Base-by-base conservation (phyloP, 2,329 filamentous ascomycete genomes). In the Aspergillus tubingensis region DNA sequence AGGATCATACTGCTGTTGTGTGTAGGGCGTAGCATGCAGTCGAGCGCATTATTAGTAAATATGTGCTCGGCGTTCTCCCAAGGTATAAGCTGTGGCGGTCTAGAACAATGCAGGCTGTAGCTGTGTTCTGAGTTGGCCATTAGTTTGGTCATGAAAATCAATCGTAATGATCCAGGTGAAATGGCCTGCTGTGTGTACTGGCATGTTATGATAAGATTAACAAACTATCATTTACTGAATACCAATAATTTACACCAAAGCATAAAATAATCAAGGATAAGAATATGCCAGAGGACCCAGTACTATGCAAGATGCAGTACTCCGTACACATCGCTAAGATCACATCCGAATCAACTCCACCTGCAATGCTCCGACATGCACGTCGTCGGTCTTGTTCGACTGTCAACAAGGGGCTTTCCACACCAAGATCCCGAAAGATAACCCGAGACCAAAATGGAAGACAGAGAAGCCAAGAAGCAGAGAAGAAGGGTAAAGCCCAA, bases 331-430 rank as follows among this genome's bases (percentile, higher is more conserved):
- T 47, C 57, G 57, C 57, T 59, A 55, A 55, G 53, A 55, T 47
- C 53, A 53, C 44, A 54, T 50, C 57, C 52, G 56, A 58, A 59
- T 54, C 57, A 59, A 59, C 57, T 59, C 57, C 57, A 48, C 57
- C 57, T 36, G 57, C 52, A 59, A 59, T 59, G 57, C 57, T 54
- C 57, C 57, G 57, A 59, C 50, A 54, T 48, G 57, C 57, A 38
- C 50, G 44, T 53, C 50, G 57, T 48, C 55, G 48, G 48, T 58
- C 47, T 57, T 58, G 25, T 23, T 41, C 55, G 23, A 39, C 15
- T 25, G 32, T 23, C 38, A 48, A 58, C 69, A 63, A 59, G 66
- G 39, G 13, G 41, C 23, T 43, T 41, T 44, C 41, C 39, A 39
- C 21, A 47, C 47, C 25, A 27, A 50, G 47, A 50, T 32, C 27